Evolutionary conservation across 768 basidiomycete genomes (phyloP), one percentile per base, ranked within the genome.

Genomic region (Tephrocybe sp.): DNA sequence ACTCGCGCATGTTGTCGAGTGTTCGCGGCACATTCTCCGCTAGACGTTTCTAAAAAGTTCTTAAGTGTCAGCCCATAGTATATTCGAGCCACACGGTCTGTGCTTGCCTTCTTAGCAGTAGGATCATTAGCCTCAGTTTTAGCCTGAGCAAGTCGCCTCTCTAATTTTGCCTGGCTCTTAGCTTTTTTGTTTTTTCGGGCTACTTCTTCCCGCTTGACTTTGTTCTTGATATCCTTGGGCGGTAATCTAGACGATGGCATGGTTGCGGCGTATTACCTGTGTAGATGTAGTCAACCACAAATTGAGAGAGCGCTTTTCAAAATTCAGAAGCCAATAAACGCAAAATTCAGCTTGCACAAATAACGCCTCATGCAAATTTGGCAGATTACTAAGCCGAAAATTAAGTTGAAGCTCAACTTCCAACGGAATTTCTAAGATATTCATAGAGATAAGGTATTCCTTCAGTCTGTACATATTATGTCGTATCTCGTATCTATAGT

Each of bases 1-100:
- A 89, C 67, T 95, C 88, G 55, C 95, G 84, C 53, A 85, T 89
- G 65, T 98, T 98, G 64, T 99, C 97, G 20, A 98, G 81, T 0
- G 97, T 99, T 39, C 81, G 80, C 0, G 95, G 95, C 9, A 95
- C 77, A 73, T 97, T 97, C 61, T 88, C 83, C 5, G 81, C 78
- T 20, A 90, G 71, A 50, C 94, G 84, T 84, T 86, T 86, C 93
- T 95, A 51, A 10, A 10, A 25, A 20, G 10, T 20, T 20, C 11
- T 23, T 12, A 58, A 26, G 21, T 24, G 57, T 36, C 10, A 49
- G 10, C 37, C 20, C 15, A 24, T 20, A 38, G 23, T 18, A 18
- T 17, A 3, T 7, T 1, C 1, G 4, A 34, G 15, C 10, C 36
- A n/a, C 10, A 40, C 33, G 42, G 21, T 15, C n/a, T 14, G 11